These are phyloP conservation scores for Gloeophyllum trabeum DNA, from an alignment of 768 basidiomycete species.

Conservation along the genomic window DNA sequence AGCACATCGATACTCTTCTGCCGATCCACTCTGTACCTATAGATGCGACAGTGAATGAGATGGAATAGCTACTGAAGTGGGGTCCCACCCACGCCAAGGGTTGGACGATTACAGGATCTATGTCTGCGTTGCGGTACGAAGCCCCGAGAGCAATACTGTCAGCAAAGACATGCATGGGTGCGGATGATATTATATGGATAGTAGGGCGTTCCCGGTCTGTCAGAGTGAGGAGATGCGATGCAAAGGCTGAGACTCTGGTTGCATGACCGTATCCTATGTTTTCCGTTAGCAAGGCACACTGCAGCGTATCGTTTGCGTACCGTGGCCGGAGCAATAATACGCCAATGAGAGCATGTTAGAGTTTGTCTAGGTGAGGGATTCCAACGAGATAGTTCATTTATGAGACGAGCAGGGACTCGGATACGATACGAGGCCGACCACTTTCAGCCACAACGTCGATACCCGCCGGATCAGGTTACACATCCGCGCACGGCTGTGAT, in stretches of 20 bases:
- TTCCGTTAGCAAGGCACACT: background rate
- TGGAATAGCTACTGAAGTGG: too few species aligned
- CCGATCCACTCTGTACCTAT: slow-evolving; percentile 64
- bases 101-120: slow-evolving; percentile 75
- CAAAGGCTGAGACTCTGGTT: slow-evolving; percentile 70
- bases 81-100: slow-evolving; percentile 52
- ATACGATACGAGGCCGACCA: too few species aligned
- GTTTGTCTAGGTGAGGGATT: too few species aligned
- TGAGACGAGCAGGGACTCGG: too few species aligned
- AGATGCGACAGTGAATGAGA: too few species aligned
- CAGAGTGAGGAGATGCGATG: slow-evolving; percentile 43
- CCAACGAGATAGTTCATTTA: too few species aligned
- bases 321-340: slow-evolving; percentile 72
- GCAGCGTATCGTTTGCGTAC: slow-evolving; percentile 21
- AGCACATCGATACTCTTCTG: slow-evolving; percentile 56
- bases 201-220: slow-evolving; percentile 22
- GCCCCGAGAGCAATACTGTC: slow-evolving; percentile 55
- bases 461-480: too few species aligned
- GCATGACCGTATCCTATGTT: slow-evolving; percentile 73
- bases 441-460: too few species aligned
- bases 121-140: slow-evolving; percentile 54
- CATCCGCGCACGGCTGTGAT: too few species aligned
- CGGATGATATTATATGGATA: slow-evolving; percentile 63
- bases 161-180: slow-evolving; percentile 59
- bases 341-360: background rate